Percentiles rank a stretch among this genome's conserved stretches.
These are phyloP conservation scores for Onygena corvina DNA, from an alignment of 2,329 filamentous ascomycete species.

Conservation along the genomic window DNA sequence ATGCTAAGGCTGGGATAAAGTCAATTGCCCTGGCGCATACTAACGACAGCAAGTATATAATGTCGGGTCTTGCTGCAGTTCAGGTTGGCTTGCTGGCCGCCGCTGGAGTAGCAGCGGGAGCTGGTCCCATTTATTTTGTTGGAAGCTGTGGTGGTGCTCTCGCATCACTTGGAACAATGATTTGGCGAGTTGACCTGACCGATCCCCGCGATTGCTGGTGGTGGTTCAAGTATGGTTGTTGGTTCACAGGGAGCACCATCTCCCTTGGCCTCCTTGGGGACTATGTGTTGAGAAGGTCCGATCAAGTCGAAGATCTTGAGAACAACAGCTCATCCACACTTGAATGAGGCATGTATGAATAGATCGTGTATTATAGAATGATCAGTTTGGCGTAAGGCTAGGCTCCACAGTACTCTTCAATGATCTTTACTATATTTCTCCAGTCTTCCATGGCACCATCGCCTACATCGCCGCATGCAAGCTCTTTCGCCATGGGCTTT, in stretches of 20 bases:
- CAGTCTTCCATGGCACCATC: constrained; percentile 69
- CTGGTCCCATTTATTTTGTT: constrained; percentile 47
- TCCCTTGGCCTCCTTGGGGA: constrained; percentile 44
- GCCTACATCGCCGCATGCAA: constrained; percentile 72
- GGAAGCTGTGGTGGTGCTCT: constrained; percentile 48
- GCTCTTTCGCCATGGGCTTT: constrained; percentile 27
- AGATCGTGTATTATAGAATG: background rate
- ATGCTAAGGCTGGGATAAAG: constrained; percentile 40
- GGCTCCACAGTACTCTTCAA: constrained; percentile 38
- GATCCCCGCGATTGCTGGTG: constrained; percentile 49
- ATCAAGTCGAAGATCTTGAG: background rate
- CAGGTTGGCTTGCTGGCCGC: constrained; percentile 35
- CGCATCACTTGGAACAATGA: constrained; percentile 46
- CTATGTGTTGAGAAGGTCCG: constrained; percentile 31
- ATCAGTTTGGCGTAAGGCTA: background rate
- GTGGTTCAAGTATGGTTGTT: constrained; percentile 53
- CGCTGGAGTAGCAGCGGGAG: constrained; percentile 38
- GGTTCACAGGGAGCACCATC: constrained; percentile 50
- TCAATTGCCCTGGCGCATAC: constrained; percentile 41
- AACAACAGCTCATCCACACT: background rate
- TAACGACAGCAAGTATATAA: constrained; percentile 35
- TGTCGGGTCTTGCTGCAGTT: constrained; percentile 30
- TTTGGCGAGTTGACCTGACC: constrained; percentile 46
- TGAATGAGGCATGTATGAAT: background rate
- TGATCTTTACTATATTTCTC: constrained; percentile 54